Evolutionary conservation across 2,329 filamentous ascomycete genomes (phyloP).

Genomic region (Ceratocystis diversiconidia): DNA sequence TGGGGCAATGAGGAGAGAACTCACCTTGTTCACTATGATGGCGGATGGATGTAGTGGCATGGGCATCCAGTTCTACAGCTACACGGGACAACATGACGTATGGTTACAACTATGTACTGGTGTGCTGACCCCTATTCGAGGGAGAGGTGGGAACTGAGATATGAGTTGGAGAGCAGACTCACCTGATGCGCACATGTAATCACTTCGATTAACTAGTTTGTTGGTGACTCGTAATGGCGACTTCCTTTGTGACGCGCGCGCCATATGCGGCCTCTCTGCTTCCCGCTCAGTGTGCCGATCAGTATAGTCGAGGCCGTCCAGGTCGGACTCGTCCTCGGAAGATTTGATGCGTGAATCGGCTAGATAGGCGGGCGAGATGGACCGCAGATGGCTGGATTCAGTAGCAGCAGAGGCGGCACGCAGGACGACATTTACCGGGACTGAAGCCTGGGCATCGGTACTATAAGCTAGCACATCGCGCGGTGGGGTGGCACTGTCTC

Average conservation of each 20-base stretch:
- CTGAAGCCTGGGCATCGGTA: background rate
- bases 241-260: conserved; percentile 8
- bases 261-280: conserved; percentile 6
- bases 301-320: conserved; percentile 28
- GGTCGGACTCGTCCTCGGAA: conserved; percentile 25
- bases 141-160: background rate
- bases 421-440: background rate
- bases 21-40: conserved; percentile 56
- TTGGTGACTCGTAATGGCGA: conserved; percentile 14
- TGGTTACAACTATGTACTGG: conserved; percentile 3
- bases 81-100: conserved; percentile 11
- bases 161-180: conserved; percentile 24
- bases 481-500: background rate
- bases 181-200: conserved; percentile 54
- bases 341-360: background rate
- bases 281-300: conserved; percentile 20
- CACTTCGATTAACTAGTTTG: conserved; percentile 42
- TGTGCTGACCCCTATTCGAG: background rate
- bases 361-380: background rate
- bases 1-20: conserved; percentile 19
- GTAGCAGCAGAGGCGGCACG: background rate
- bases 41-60: conserved; percentile 47
- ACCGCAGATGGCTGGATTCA: background rate
- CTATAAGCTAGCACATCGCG: background rate
- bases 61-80: conserved; percentile 40